Percentiles rank a stretch among this genome's conserved stretches.
Conservation (phyloP, 257 asterid species). For the Lycium barbarum region DNA sequence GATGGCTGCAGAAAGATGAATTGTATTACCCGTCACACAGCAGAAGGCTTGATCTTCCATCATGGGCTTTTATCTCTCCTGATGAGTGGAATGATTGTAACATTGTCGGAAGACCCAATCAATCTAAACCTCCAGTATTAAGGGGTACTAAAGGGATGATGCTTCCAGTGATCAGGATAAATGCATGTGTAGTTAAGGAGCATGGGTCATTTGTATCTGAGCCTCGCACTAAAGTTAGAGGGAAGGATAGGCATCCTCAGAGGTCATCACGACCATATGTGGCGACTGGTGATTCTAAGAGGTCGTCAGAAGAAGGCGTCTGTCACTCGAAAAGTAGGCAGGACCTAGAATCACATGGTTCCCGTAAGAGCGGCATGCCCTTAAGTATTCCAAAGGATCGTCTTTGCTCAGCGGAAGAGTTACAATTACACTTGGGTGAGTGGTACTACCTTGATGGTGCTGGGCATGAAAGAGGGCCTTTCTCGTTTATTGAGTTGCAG, state of each 20-base stretch:
- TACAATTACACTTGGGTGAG: constrained; percentile 78
- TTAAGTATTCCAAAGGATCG: constrained; percentile 62
- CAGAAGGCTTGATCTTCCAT: constrained; percentile 83
- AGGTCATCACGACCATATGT: constrained; percentile 62
- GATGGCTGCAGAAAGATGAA: constrained; percentile 85
- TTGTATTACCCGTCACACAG: constrained; percentile 70
- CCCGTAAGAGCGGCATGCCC: constrained; percentile 50
- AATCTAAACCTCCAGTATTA: constrained; percentile 53
- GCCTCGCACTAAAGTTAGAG: constrained; percentile 71
- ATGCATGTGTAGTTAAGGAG: constrained; percentile 96
- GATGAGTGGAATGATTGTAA: constrained; percentile 79
- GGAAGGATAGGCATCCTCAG: constrained; percentile 70
- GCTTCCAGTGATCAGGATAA: constrained; percentile 94
- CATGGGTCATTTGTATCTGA: constrained; percentile 87
- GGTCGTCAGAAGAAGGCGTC: constrained; percentile 72
- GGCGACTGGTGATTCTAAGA: constrained; percentile 64
- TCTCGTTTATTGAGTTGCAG: constrained; percentile 79
- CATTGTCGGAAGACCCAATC: constrained; percentile 51
- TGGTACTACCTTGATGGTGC: constrained; percentile 98
- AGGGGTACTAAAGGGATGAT: constrained; percentile 80
- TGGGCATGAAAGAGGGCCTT: constrained; percentile 97
- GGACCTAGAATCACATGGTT: constrained; percentile 65
- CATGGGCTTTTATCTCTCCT: constrained; percentile 84
- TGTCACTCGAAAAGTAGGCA: constrained; percentile 51
- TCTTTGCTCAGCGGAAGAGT: constrained; percentile 73